Evolutionary conservation across 2,329 filamentous ascomycete genomes (phyloP).

Genomic region (Xylaria polymorpha): DNA sequence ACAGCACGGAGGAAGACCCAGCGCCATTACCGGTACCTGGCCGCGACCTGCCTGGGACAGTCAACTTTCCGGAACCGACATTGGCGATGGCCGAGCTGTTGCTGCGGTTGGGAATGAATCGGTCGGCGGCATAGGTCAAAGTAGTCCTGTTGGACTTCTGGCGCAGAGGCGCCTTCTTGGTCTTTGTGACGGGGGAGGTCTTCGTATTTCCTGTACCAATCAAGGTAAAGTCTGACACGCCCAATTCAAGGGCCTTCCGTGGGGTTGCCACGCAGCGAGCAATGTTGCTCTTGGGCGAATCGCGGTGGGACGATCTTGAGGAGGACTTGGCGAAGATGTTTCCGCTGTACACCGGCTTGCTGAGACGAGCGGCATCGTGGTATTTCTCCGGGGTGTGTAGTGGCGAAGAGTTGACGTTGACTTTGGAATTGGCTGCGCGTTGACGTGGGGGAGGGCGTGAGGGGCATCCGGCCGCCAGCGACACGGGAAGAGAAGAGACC

Average conservation of each 20-base stretch:
- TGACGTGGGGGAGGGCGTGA: conserved; percentile 91
- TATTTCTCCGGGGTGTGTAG: conserved; percentile 79
- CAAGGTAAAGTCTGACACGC: conserved; percentile 91
- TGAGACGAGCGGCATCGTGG: conserved; percentile 62
- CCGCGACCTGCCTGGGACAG: conserved; percentile 74
- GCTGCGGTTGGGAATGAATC: conserved; percentile 94
- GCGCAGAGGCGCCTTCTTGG: conserved; percentile 65
- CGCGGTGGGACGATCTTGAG: conserved; percentile 75
- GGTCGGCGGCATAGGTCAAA: conserved; percentile 82
- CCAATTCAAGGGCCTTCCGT: conserved; percentile 84
- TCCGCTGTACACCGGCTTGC: conserved; percentile 82
- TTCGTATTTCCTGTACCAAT: conserved; percentile 80
- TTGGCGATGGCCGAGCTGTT: conserved; percentile 91
- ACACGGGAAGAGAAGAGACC: conserved; percentile 92
- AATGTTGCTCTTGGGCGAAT: conserved; percentile 98
- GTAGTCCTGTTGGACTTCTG: conserved; percentile 78
- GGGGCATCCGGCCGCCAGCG: conserved; percentile 91
- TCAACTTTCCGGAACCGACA: conserved; percentile 84
- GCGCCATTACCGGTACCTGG: conserved; percentile 76
- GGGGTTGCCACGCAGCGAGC: conserved; percentile 79
- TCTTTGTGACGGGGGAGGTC: conserved; percentile 65
- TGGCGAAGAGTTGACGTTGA: conserved; percentile 71
- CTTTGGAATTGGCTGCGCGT: conserved; percentile 63
- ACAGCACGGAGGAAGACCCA: conserved; percentile 81
- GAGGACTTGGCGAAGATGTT: conserved; percentile 81